Evolutionary conservation across 192 early-diverging fungal species (phyloP), one percentile per base, ranked within the genome.

Genomic region (Phlyctochytrium arcticum): DNA sequence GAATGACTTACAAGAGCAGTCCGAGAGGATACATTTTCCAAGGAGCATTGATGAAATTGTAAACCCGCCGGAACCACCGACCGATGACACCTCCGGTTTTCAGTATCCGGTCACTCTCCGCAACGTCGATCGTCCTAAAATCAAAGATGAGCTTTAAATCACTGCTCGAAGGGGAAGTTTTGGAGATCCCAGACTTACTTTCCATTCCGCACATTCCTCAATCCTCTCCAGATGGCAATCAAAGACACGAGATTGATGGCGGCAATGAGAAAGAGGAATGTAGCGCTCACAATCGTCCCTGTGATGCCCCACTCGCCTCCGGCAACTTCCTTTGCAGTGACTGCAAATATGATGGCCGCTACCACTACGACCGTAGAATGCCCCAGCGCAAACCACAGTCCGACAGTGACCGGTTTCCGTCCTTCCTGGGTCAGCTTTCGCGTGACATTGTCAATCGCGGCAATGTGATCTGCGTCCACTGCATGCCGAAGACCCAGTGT

Each of bases 371-470:
- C 79, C 8, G 87, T 89, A 7, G 87, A 89, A 57, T 89, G 88
- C 0, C 88, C 87, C 3, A 87, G 67, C 1, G 88, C 80, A 55
- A 89, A 89, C 44, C 80, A 89, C 0, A 89, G 65, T 0, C 88
- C 88, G 19, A 89, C 86, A 37, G 77, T 74, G 0, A 88, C 70
- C 1, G 87, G 80, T 0, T 83, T 65, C 2, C 84, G 81, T 12
- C 59, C 59, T 21, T 75, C 62, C 31, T 67, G 63, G 0, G 86
- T 65, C 17, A 89, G 69, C 37, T 81, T 80, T 15, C 88, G 70
- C 10, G 87, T 89, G 9, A 88, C 83, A 56, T 89, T 89, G 58
- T 89, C 88, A 61, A 89, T 89, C 3, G 88, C 87, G 1, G 87
- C 83, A 29, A 89, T 80, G 62, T 89, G 87, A 55, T 89, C 87